phyloP scores from a whole-genome alignment of 2,329 filamentous ascomycete genomes.

The Apiospora phragmitis region DNA sequence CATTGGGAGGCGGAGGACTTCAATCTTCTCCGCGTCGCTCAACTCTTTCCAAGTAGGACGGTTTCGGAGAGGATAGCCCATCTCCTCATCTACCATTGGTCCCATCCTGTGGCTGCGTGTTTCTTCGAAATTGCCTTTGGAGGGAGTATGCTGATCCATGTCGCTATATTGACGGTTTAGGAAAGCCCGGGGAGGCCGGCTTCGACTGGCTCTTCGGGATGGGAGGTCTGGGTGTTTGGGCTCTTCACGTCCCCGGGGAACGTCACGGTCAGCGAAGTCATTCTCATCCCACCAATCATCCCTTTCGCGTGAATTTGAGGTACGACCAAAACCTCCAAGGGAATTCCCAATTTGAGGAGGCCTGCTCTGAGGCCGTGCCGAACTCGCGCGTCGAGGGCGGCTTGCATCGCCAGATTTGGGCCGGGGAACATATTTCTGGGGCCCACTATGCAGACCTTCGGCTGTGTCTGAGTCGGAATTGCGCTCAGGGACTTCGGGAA shows the following conservation, averaged over 20 bases:
- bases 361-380: background rate
- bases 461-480: background rate
- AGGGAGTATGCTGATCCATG: background rate
- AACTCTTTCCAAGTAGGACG: conserved; percentile 39
- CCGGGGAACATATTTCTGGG: background rate
- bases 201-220: background rate
- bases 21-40: conserved; percentile 39
- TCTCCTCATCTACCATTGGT: conserved; percentile 15
- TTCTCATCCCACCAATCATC: background rate
- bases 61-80: conserved; percentile 7
- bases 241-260: background rate
- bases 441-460: background rate
- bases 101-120: background rate
- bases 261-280: background rate
- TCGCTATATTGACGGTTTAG: background rate
- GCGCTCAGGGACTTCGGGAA: background rate
- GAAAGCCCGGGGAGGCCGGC: background rate
- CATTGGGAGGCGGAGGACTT: conserved; percentile 45
- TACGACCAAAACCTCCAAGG: background rate
- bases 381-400: background rate
- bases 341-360: background rate
- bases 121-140: conserved; percentile 10
- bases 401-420: background rate
- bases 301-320: background rate
- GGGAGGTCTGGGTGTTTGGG: background rate